Base-by-base conservation (phyloP, 495 filamentous ascomycete genomes). In the Lophiostoma macrostomum region DNA sequence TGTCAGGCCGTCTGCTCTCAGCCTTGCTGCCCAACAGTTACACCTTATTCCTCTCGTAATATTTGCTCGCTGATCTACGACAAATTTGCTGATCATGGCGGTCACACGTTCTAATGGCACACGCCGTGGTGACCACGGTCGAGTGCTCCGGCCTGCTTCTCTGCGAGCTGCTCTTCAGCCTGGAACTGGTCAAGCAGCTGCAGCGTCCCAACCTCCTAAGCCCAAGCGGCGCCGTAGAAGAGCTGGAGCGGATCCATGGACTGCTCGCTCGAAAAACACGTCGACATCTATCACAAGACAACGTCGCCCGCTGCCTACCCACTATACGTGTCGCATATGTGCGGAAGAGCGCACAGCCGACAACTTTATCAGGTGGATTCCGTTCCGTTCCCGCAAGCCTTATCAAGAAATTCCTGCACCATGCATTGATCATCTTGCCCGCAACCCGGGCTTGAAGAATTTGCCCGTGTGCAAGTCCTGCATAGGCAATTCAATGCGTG, bases 281-380 rank as follows among this genome's bases (percentile, higher is more conserved):
- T 29, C 27, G 39, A 42, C 24, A 4, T 10, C 25, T 8, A n/a
- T 1, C 25, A 24, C 49, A 4, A 24, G 31, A 5, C 39, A 30
- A 14, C 28, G 39, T 10, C 5, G 18, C 3, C 50, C 53, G 1
- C 37, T 40, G 1, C 45, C 45, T 13, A 57, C 53, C 20, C 53
- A 57, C 31, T 50, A 41, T 23, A 57, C 53, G 1, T 57, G 53
- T 29, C 53, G 46, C 10, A 57, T 57, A 19, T 57, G 53, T 27
- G 14, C 39, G 43, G 4, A 8, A 34, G 8, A 47, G 16, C 46
- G 20, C 13, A 45, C 53, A 3, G 37, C 40, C 1, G 37, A 37
- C 0, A 5, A 35, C 11, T 57, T 57, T 38, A 27, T 38, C 23
- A 19, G 22, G 6, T 57, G 35, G 35, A 12, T 50, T 18, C 14